Base-by-base conservation (phyloP, 495 filamentous ascomycete species). In the Sordaria brevicollis region DNA sequence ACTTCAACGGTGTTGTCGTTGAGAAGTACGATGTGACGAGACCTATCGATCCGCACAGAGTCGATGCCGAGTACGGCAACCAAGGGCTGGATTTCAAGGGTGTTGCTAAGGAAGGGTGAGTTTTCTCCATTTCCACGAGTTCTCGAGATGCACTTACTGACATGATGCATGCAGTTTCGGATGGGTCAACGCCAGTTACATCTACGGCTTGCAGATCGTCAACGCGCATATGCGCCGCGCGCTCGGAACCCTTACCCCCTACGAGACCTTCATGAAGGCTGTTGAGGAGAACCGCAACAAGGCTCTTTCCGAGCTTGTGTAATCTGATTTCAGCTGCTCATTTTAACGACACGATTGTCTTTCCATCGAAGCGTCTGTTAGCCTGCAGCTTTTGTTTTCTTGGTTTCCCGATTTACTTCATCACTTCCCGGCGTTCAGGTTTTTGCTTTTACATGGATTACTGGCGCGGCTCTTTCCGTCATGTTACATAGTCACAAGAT, bases 11-110 rank as follows among this genome's bases (percentile, higher is more conserved):
- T 25, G 92, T 97, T 35, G 93, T 99, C 21, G 95, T 97, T 1
- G 95, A 99, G 82, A 99, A 99, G 79, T 99, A 99, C 82, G 92
- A 99, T 80, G 95, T 99, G 62, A 98, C 95, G 65, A 82, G 92
- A 67, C 89, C 89, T 29, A 87, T 93, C 72, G 93, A 94, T 74
- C 92, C 95, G 33, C 95, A 98, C 77, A 88, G 90, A 29, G 95
- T 99, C 8, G 91, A 93, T 76, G 95, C 95, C 69, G 95, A 99
- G 80, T 99, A 99, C 77, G 95, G 95, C 2, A 99, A 99, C 76
- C 95, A 99, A 78, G 95, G 95, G 1, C 79, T 89, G 25, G 91
- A 96, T 74, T 97, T 99, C 85, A 94, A 93, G 79, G 94, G 94
- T 35, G 94, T 94, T 68, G 91, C 93, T 11, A 91, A 90, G 72